phyloP scores from a whole-genome alignment of 1,284 basidiomycete genomes.

The Puccinia novopanici region DNA sequence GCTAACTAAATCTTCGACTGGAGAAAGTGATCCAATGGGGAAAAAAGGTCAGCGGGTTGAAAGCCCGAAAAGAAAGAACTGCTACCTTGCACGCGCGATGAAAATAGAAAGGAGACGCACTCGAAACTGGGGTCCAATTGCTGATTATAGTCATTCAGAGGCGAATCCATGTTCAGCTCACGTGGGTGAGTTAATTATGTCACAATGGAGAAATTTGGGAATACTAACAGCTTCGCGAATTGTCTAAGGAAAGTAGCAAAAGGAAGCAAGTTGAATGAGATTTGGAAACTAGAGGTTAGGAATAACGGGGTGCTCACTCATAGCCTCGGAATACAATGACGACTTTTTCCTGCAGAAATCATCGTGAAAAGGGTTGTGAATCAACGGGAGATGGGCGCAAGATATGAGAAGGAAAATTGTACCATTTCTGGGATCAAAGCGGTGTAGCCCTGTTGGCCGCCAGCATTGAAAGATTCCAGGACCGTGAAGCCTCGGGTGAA shows the following conservation, averaged over 20 bases:
- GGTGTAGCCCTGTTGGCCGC: conserved; percentile 51
- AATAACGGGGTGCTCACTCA: conserved; percentile 19
- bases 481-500: conserved; percentile 53
- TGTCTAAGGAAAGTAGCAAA: too few relatives aligned
- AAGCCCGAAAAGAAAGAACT: too few relatives aligned
- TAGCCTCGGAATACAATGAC: conserved; percentile 53
- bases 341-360: conserved; percentile 30
- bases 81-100: too few relatives aligned
- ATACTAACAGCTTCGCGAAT: too few relatives aligned
- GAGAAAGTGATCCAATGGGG: conserved; percentile 25
- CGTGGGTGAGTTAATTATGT: too few relatives aligned
- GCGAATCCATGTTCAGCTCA: not conserved
- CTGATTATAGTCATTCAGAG: not conserved
- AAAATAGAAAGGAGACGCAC: not conserved
- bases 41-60: not conserved
- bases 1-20: conserved; percentile 51
- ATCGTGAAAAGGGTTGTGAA: not conserved
- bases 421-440: conserved; percentile 52
- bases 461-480: conserved; percentile 50
- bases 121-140: not conserved
- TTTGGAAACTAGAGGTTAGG: not conserved
- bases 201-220: not conserved
- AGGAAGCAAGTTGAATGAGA: not conserved
- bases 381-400: not conserved
- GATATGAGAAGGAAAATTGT: not conserved